Percentiles rank a stretch among this genome's conserved stretches.
phyloP scores from a whole-genome alignment of 139 green algal species.

The Micractinium sp. region DNA sequence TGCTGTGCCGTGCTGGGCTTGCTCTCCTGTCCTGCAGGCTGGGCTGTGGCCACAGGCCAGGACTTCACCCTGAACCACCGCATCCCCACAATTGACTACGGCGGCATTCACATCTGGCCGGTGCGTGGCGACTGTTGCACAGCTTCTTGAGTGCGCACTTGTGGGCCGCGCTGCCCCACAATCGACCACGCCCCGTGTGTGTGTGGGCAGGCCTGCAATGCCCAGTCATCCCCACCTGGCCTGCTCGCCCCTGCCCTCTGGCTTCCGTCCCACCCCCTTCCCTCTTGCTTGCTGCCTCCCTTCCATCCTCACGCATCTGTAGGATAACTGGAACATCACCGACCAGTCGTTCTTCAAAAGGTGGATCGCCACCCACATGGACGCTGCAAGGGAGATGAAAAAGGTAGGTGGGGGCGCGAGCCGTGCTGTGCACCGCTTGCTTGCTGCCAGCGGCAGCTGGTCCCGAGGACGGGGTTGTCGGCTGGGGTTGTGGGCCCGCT shows the following conservation, averaged over 20 bases:
- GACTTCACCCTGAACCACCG: slow-evolving; percentile 78
- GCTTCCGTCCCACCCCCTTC: neutral
- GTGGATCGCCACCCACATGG: slow-evolving; percentile 45
- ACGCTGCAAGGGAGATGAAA: slow-evolving; percentile 47
- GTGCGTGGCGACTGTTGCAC: slow-evolving; percentile 27
- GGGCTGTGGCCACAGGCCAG: slow-evolving; percentile 69
- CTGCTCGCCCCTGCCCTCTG: neutral
- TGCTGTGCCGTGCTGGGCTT: neutral
- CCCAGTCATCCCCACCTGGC: neutral
- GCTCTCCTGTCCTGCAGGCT: slow-evolving; percentile 33
- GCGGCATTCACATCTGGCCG: slow-evolving; percentile 72
- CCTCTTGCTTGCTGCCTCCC: no score
- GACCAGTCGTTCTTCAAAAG: neutral
- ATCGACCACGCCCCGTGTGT: no score
- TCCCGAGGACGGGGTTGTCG: no score
- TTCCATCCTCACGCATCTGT: neutral
- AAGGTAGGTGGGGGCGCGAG: slow-evolving; percentile 42
- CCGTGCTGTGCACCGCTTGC: no score
- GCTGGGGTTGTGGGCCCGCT: no score
- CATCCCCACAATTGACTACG: slow-evolving; percentile 75
- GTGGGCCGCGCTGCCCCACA: no score
- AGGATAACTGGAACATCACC: slow-evolving; percentile 25
- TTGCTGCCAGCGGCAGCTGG: no score
- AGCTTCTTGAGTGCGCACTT: no score
- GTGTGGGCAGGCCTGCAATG: no score